Evolutionary conservation across 164 flowering plant genomes (phyloP), one percentile per base, ranked within the genome.

Genomic region (Aristolochia fimbriata): DNA sequence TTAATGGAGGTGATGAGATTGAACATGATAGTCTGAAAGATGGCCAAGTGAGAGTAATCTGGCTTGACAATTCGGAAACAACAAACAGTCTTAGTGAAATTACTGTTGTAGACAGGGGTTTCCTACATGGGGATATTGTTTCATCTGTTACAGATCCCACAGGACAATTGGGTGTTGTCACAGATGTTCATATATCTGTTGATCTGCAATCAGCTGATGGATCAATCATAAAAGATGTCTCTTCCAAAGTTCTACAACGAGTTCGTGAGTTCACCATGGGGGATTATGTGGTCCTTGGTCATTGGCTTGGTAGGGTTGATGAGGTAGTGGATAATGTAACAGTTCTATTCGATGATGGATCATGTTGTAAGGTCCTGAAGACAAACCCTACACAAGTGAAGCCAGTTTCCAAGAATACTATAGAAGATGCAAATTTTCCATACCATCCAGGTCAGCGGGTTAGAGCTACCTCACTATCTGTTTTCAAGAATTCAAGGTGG

Each of bases 401-500:
- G 73, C 96, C 96, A 51, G 72, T 78, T 59, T 73, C 78, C 25
- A 87, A 78, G 71, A 79, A 76, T 64, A 65, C 73, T 45, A 73
- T 88, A 67, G 91, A 87, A 65, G 96, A 91, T 77, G 96, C 80
- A 43, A 76, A 84, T 65, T 86, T 76, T 60, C 87, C 97, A 17
- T 94, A 81, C 70, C 81, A 88, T 72, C 97, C 99, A 50, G 99
- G 97, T 14, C 99, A 91, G 69, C 84, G 91, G 21, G 97, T 94
- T 30, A 83, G 61, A 66, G 93, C 93, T 20, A 78, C 68, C 59
- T 82, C 96, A 56, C 84, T 94, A 22, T 84, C 99, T 12, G 81
- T 94, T 70, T 87, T 88, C 67, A 91, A 85, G 77, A 83, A 74
- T 73, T 80, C 90, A 43, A 78, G 80, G 68, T 90, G 95, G 96